These are phyloP conservation scores for Bipolaris bicolor DNA, from an alignment of 2,329 filamentous ascomycete genomes.

Conservation along the genomic window DNA sequence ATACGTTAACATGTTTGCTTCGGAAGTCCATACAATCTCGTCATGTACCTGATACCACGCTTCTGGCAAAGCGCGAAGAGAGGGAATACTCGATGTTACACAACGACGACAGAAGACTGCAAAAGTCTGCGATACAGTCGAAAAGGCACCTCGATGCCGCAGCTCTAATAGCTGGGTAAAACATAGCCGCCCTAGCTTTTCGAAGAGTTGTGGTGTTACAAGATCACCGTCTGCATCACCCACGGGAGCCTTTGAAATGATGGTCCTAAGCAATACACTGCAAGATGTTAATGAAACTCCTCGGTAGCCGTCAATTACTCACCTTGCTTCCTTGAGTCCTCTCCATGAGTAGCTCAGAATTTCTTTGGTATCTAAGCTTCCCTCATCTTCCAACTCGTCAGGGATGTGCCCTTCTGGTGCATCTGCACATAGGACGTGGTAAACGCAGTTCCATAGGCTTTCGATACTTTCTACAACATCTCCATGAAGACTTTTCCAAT, in stretches of 20 bases:
- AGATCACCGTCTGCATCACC: constrained; percentile 26
- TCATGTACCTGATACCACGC: constrained; percentile 67
- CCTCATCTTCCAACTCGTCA: constrained; percentile 73
- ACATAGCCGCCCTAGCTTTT: constrained; percentile 72
- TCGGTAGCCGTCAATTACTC: constrained; percentile 21
- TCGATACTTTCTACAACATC: constrained; percentile 67
- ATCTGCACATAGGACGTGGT: constrained; percentile 84
- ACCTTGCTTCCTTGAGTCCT: constrained; percentile 93
- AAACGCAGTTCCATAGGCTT: constrained; percentile 78
- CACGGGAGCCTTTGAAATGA: constrained; percentile 50
- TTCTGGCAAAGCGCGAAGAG: constrained; percentile 59
- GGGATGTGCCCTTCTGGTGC: constrained; percentile 89
- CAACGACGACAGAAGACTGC: constrained; percentile 75
- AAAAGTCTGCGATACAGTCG: constrained; percentile 89
- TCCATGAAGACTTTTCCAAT: constrained; percentile 55
- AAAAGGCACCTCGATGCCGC: constrained; percentile 90
- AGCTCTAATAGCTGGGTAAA: constrained; percentile 84
- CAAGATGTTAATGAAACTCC: constrained; percentile 3
- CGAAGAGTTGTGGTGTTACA: constrained; percentile 59
- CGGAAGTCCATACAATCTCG: not conserved
- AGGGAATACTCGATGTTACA: constrained; percentile 57
- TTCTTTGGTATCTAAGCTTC: constrained; percentile 82
- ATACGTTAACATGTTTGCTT: constrained; percentile 3
- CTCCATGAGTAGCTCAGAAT: constrained; percentile 94
- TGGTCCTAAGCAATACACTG: constrained; percentile 70